Base-by-base conservation (phyloP, 2,329 filamentous ascomycete species). In the Huntiella savannae region DNA sequence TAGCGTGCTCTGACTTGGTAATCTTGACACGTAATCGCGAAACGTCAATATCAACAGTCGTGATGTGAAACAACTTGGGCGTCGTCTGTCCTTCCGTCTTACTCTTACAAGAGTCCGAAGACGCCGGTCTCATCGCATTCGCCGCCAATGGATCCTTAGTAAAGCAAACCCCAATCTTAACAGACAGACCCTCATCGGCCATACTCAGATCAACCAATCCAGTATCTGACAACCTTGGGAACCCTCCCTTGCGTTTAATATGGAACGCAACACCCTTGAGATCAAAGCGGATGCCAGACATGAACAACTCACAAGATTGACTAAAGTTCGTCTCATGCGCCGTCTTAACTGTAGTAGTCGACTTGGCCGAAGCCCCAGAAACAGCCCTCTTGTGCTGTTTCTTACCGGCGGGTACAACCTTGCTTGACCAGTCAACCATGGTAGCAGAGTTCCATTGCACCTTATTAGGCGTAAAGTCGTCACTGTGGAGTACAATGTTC, bases 381-480 rank as follows among this genome's bases (percentile, higher is more conserved):
- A 46, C 13, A 22, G 39, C 39, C 68, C 91, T 85, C 53, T 88
- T 57, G 2, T 71, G 69, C 61, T 79, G 79, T 63, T 94, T 87
- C 63, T 83, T 79, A 62, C 77, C 79, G 69, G 73, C 92, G 55
- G 72, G 67, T 55, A 86, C 71, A 60, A 79, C 79, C 77, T 92
- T 95, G 58, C 91, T 85, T 34, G 88, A 91, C 78, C 82, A 94
- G 54, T 83, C 79, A 74, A 87, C 85, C 67, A 91, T 92, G 67
- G 96, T 91, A 65, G 96, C 87, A 58, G 77, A 91, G 49, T 78
- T 75, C 51, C 96, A 71, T 61, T 98, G 88, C 35, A 93, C 62
- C 4, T 88, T 71, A 55, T 98, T 98, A 52, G 91, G 91, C 64
- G 87, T 85, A 55, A 98, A 77, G 64, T 98, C 98, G 68, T 96